Evolutionary conservation across 148 eudicot genomes (phyloP), one percentile per base, ranked within the genome.

Genomic region (Fagopyrum tataricum): DNA sequence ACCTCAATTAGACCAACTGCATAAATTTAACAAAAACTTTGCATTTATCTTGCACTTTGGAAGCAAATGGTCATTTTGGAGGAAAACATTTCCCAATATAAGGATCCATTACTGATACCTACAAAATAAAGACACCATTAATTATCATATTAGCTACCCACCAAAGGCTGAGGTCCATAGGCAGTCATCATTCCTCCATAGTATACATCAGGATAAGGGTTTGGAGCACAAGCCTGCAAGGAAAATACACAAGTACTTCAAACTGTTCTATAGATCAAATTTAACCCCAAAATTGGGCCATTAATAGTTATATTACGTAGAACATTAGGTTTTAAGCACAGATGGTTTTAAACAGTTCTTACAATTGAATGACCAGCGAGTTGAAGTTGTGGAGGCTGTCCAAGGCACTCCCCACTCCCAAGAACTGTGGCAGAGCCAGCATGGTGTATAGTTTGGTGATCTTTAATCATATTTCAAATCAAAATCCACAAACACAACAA

Each of bases 321-420:
- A 44, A 44, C 37, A 31, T 2, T 1, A 31, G 37, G 37, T 31
- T 31, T 31, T 31, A 31, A 31, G 37, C 37, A 21, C 56, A 44
- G 43, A 21, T 37, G 75, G 20, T 11, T 52, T 72, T 37, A 13
- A 21, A 13, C 17, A 75, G 42, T 44, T 81, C 96, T 87, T 88
- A 94, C 98, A 79, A 91, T 77, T 67, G 98, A 85, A 79, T 90
- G 97, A 13, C 96, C 91, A 76, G 85, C 88, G 79, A 94, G 97
- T 78, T 94, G 96, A 58, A 86, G 87, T 46, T 84, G 96, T 52
- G 89, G 84, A 56, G 87, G 83, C 77, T 86, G 96, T 49, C 87
- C 70, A 51, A 80, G 76, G 78, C 77, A 80, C 68, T 83, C 88
- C 58, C 76, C 84, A 70, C 51, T 85, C 75, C 78, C 81, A 9